Base-by-base conservation (phyloP, 495 filamentous ascomycete genomes). In the Lasiosphaeriaceae sp. region DNA sequence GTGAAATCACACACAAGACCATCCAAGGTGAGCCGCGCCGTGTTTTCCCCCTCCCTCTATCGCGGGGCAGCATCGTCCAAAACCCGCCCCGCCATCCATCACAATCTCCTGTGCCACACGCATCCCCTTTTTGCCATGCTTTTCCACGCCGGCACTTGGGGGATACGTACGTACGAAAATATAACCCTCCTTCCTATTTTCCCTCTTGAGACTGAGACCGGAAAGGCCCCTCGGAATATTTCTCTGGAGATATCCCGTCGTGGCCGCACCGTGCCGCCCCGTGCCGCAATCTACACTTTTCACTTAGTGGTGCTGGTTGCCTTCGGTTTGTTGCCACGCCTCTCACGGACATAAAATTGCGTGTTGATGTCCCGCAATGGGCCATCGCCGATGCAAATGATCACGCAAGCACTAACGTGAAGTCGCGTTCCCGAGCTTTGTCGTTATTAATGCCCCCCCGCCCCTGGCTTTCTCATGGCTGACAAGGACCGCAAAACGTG, bases 1-100 rank as follows among this genome's bases (percentile, higher is more conserved):
- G 55, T 58, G 69, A 71, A 45, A 70, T 70, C 51, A 56, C 59
- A 50, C 69, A 71, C 60, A 21, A 59, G 29, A 70, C 69, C 63
- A 71, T 71, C 65, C 53, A 71, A 55, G 69, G 69, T 71, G 58
- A 26, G 66, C 26, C 9, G 26, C 26, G 26, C 4, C 26, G 26
- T 9, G 3, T 4, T 31, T 31, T 9, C 26, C 26, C 26, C 9
- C 26, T 4, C 26, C 9, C 26, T 4, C 9, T 31, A 31, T 31
- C 26, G 26, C 26, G 26, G 26, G 26, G 26, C 26, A 31, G 11
- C 12, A 11, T 20, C 19, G 7, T 43, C 16, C 12, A 52, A 39
- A n/a, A n/a, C n/a, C 16, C 47, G 57, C 59, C 62, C 62, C 61
- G 54, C 61, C 62, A 59, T 61, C 59, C 26, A 31, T 31, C 26